Evolutionary conservation across 139 green algal genomes (phyloP), one percentile per base, ranked within the genome.

Genomic region (Auxenochlorella pyrenoidosa): DNA sequence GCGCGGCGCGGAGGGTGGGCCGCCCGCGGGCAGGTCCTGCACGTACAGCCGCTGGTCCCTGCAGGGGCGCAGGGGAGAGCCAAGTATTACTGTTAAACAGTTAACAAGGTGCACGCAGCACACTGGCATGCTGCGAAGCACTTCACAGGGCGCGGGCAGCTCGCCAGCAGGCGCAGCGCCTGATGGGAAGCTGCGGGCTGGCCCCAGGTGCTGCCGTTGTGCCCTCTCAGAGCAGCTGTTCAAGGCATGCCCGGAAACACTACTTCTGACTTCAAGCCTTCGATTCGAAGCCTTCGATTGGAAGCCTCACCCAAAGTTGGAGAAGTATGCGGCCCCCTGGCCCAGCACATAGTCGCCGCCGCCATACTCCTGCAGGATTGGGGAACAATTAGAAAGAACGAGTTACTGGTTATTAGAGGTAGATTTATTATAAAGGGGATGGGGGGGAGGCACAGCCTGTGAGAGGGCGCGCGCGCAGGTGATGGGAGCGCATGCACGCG

Each of bases 41-140:
- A 87, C 83, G 87, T 96, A 97, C 59, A 97, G 85, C 32, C 91
- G 82, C 88, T 97, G 94, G 83, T 96, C 93, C 34, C 92, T 95
- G 91, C 38, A 13, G 3, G 0, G 0, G 30, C 4, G 16, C n/a
- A 12, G 13, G 44, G 44, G 13, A 43, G 16, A 19, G 32, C 4
- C 32, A 5, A 75, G 28, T 6, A 2, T 4, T 4, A 5, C 66
- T 13, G 5, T 4, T 3, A 36, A 36, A 3, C 66, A 36, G 4
- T 73, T 36, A n/a, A n/a, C n/a, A n/a, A n/a, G n/a, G 26, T 38
- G 3, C 66, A 36, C 66, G 15, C 66, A 6, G 47, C 47, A 36
- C 66, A 24, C 5, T 73, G 28, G 24, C 5, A 21, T 13, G 15
- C 66, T 10, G 47, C 6, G 47, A 40, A 13, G 12, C 66, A 73